Conservation (phyloP, 352 stramenopile genomes). For the Phytophthora constricta region DNA sequence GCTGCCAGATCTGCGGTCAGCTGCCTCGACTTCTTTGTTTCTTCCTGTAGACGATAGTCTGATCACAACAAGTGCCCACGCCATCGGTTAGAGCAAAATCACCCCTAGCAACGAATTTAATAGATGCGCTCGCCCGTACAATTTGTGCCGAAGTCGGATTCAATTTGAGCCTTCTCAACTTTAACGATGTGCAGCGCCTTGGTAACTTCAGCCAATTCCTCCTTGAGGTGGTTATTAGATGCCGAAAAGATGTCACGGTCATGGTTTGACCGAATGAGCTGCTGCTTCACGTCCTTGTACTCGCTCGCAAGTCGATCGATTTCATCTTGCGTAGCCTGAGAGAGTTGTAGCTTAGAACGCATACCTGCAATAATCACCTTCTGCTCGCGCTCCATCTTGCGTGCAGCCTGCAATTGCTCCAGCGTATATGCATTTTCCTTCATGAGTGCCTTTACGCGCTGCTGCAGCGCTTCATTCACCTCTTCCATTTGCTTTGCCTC, state of each 20-base stretch:
- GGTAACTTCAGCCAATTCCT: conserved; percentile 71
- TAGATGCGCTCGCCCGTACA: conserved; percentile 44
- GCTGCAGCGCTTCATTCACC: conserved; percentile 76
- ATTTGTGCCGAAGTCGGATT: conserved; percentile 72
- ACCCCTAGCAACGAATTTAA: neutral
- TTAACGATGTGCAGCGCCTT: conserved; percentile 68
- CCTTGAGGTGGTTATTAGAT: conserved; percentile 78
- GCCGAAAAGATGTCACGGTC: conserved; percentile 81
- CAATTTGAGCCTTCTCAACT: conserved; percentile 75
- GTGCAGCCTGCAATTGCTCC: conserved; percentile 73
- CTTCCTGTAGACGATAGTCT: conserved; percentile 72
- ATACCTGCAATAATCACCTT: conserved; percentile 68
- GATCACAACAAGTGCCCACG: conserved; percentile 6
- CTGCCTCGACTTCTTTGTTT: conserved; percentile 65
- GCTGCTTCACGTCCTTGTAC: conserved; percentile 71
- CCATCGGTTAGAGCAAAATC: conserved; percentile 4
- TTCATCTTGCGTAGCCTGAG: conserved; percentile 70
- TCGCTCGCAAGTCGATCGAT: conserved; percentile 62
- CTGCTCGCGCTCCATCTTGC: conserved; percentile 79
- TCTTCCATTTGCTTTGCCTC: conserved; percentile 80
- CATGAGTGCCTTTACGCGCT: conserved; percentile 72
- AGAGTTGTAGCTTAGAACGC: conserved; percentile 73
- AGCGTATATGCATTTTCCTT: conserved; percentile 84
- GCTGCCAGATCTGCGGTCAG: conserved; percentile 50
- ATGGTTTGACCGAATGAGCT: conserved; percentile 72